Conservation (phyloP, 352 stramenopile species). For the Elongisporangium undulatum region DNA sequence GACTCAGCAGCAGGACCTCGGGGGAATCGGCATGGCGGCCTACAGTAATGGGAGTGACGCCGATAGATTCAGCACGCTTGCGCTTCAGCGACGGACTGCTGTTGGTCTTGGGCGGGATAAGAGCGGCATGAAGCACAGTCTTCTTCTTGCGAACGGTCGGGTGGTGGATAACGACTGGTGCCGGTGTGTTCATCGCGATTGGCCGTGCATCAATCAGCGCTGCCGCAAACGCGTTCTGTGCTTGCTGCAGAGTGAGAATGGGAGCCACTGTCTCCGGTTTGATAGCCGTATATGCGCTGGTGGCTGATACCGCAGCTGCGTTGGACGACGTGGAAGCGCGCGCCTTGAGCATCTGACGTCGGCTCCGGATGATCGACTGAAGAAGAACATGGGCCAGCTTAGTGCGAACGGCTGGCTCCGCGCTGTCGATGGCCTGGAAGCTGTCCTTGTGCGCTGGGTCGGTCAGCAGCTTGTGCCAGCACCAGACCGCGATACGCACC, state of each 20-base stretch:
- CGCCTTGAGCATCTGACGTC: conserved; percentile 71
- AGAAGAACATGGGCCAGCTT: conserved; percentile 39
- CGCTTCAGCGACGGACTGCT: conserved; percentile 15
- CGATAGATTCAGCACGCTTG: conserved; percentile 18
- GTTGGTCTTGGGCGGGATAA: background rate
- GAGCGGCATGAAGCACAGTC: conserved; percentile 7
- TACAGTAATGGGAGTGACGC: background rate
- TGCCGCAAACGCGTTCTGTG: background rate
- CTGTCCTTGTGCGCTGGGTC: conserved; percentile 36
- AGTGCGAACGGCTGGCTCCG: conserved; percentile 18
- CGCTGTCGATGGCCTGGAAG: conserved; percentile 28
- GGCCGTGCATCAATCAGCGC: background rate
- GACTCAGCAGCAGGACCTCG: background rate
- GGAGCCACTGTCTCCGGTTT: background rate
- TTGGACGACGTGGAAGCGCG: background rate
- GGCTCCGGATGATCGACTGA: conserved; percentile 68
- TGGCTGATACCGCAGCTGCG: background rate
- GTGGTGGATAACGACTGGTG: conserved; percentile 34
- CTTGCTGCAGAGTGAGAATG: background rate
- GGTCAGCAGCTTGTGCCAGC: conserved; percentile 57
- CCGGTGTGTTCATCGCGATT: background rate
- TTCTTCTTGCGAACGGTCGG: conserved; percentile 62
- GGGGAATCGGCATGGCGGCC: background rate
- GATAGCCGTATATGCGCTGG: background rate
- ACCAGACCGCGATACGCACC: conserved; percentile 71